These are phyloP conservation scores for Aspergillus sp. DNA, from an alignment of 2,329 filamentous ascomycete species.

Conservation along the genomic window DNA sequence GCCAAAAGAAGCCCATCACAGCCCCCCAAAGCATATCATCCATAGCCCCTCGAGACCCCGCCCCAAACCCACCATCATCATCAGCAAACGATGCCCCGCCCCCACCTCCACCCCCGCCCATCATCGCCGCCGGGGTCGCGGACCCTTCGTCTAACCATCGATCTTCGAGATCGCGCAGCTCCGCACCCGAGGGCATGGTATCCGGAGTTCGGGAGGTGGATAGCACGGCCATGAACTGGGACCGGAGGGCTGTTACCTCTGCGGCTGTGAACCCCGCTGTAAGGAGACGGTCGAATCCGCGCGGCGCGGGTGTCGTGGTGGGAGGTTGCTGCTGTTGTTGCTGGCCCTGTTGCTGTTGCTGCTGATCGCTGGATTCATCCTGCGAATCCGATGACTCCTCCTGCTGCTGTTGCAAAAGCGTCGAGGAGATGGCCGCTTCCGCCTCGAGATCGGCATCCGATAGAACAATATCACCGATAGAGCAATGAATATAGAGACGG, in stretches of 20 bases:
- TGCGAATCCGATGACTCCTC: constrained; percentile 3
- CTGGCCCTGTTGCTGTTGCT: constrained; percentile 7
- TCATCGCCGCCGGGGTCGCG: constrained; percentile 42
- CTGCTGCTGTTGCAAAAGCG: constrained; percentile 15
- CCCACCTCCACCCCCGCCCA: constrained; percentile 32
- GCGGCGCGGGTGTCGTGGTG: constrained; percentile 54
- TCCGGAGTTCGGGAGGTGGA: constrained; percentile 79
- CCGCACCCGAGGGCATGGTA: constrained; percentile 75
- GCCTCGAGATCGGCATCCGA: constrained; percentile 62
- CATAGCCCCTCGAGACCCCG: constrained; percentile 51
- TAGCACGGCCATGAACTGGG: constrained; percentile 85
- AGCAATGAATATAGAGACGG: constrained; percentile 87
- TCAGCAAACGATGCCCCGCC: constrained; percentile 23
- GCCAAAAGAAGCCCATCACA: constrained; percentile 92
- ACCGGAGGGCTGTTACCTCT: constrained; percentile 78
- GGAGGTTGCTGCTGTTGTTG: constrained; percentile 14
- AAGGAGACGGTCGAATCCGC: constrained; percentile 85
- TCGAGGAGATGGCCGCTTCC: constrained; percentile 51
- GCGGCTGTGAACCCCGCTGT: constrained; percentile 73
- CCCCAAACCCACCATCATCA: constrained; percentile 39
- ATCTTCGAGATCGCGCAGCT: constrained; percentile 76
- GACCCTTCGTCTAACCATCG: constrained; percentile 74
- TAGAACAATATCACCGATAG: constrained; percentile 72
- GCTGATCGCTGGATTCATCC: neutral
- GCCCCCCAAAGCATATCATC: constrained; percentile 87